Evolutionary conservation across 2,329 filamentous ascomycete species (phyloP), one percentile per base, ranked within the genome.

Genomic region (Arthrobotrys musiformis): DNA sequence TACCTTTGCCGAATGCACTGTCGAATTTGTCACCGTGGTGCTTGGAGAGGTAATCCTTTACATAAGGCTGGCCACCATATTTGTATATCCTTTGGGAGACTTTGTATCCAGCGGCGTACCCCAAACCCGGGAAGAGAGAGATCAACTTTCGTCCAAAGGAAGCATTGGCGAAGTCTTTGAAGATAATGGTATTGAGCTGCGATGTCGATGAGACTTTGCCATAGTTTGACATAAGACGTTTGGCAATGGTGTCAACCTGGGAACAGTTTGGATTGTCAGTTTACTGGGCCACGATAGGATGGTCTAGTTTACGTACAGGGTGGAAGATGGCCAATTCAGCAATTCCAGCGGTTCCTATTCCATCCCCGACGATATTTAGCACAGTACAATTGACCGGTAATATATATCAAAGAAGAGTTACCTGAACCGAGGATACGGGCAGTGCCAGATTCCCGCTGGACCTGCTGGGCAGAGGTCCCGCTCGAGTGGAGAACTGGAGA

Each of bases 161-260:
- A 28, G 93, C 94, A 76, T 85, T 82, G 80, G 94, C 93, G 84
- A 91, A 92, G 81, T 97, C 92, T 85, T 90, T 95, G 89, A 99
- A 99, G 83, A 99, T 92, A 85, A 99, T 93, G 80, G 89, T 86
- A 86, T 97, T 98, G 82, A 99, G 86, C 83, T 93, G 89, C 69
- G 88, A 83, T 28, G 85, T 81, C 63, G 85, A 87, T 69, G 85
- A 83, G 81, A 92, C 89, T 86, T 87, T 92, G 83, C 89, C 90
- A 84, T 97, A 91, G 85, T 99, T 97, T 89, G 93, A 97, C 95
- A 99, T 99, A 85, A 99, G 89, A 81, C 95, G 93, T 88, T 99
- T 99, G 79, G 95, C 94, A 82, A 96, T 97, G 61, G 95, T 99
- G 86, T 99, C 95, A 84, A 99, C 93, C 92, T 94, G 82, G n/a